Percentiles rank a stretch among this genome's conserved stretches.
These are phyloP conservation scores for Talaromyces atroroseus DNA, from an alignment of 2,329 filamentous ascomycete species.

Conservation along the genomic window DNA sequence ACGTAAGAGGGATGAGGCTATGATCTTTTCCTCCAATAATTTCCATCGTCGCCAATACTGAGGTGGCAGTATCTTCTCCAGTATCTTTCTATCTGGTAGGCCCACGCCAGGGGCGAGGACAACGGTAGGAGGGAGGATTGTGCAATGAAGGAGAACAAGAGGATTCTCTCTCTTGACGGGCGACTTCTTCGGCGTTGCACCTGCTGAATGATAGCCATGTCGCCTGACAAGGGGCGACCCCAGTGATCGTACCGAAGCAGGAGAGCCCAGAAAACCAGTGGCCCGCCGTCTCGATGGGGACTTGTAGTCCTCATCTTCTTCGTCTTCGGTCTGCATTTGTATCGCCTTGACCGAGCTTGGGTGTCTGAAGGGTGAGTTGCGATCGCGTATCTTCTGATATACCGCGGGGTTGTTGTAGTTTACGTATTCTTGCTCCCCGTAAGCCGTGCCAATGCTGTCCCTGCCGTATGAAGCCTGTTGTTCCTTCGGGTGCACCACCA, in stretches of 20 bases:
- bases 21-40: slow-evolving; percentile 50
- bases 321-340: slow-evolving; percentile 41
- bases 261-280: slow-evolving; percentile 16
- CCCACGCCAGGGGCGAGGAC: slow-evolving; percentile 39
- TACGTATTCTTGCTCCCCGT: slow-evolving; percentile 10
- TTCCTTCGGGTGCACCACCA: slow-evolving; percentile 29
- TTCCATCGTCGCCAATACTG: slow-evolving; percentile 44
- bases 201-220: slow-evolving; percentile 31
- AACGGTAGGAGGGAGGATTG: slow-evolving; percentile 50
- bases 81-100: slow-evolving; percentile 34
- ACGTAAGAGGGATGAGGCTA: slow-evolving; percentile 49
- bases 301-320: slow-evolving; percentile 34
- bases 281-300: slow-evolving; percentile 29
- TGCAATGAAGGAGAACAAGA: slow-evolving; percentile 57
- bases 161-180: slow-evolving; percentile 47
- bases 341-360: slow-evolving; percentile 42
- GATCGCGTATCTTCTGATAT: slow-evolving; percentile 20
- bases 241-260: slow-evolving; percentile 27
- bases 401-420: slow-evolving; percentile 11
- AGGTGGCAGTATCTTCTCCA: slow-evolving; percentile 47
- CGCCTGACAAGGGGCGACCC: slow-evolving; percentile 28
- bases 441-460: slow-evolving; percentile 3
- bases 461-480: slow-evolving; percentile 2
- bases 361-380: slow-evolving; percentile 34
- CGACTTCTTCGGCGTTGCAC: slow-evolving; percentile 21